Evolutionary conservation across 805 yeast genomes (phyloP), one percentile per base, ranked within the genome.

Genomic region (Lipomyces sp.): DNA sequence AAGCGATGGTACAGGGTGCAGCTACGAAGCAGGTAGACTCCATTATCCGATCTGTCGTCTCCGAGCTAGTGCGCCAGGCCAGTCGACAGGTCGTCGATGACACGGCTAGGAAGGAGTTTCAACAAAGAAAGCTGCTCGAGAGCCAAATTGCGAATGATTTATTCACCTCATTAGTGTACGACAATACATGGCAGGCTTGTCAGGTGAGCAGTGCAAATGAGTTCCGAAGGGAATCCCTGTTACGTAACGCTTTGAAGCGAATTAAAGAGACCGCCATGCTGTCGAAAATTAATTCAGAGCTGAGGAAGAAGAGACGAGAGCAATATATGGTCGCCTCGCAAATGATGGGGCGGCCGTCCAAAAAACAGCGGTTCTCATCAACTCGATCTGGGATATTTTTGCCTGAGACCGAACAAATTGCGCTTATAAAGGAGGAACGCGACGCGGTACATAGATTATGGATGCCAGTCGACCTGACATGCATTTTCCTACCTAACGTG

Each of bases 161-260:
- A 0, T 88, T 79, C 68, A 73, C 76, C 18, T 90, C 93, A 0
- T 87, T 90, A 71, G 73, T 90, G 53, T 81, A 84, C 55, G 93
- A 89, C 69, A 79, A 83, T 50, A 73, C 85, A 0, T 85, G 81
- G 71, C 75, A 83, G 50, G 75, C 78, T 2, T 76, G 80, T 0
- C 72, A 83, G 53, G 83, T 83, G 35, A 74, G 79, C 1, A 76
- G 77, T 56, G 89, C 95, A 0, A 82, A 79, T n/a, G 39, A 67
- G 1, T 74, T 80, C 54, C 74, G 82, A 55, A 70, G 77, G 0
- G 72, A 62, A 7, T 72, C 71, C 1, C 59, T 85, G 33, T 81
- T 80, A 65, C 70, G 60, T 29, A 67, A 57, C 2, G 64, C 74
- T 0, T 71, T 87, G 2, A 67, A 65, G 33, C 76, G 70, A 32